Conservation (phyloP, 305 asterid genomes). For the Petunia hybrid region DNA sequence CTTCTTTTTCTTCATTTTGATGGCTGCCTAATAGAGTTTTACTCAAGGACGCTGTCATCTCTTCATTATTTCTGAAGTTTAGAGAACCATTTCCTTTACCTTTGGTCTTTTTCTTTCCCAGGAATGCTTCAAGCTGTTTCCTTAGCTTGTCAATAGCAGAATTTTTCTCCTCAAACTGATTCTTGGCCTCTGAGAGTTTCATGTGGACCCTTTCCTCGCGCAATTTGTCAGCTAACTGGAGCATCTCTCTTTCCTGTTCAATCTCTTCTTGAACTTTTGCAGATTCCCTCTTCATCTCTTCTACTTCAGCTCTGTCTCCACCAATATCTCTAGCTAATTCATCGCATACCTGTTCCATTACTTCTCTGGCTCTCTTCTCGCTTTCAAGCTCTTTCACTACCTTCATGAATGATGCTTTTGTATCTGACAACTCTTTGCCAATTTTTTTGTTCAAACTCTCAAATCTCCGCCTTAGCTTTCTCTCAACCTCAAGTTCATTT, state of each 20-base stretch:
- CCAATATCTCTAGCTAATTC: conserved; percentile 72
- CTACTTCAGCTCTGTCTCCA: conserved; percentile 63
- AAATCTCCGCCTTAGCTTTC: conserved; percentile 66
- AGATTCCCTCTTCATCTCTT: conserved; percentile 60
- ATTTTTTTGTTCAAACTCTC: conserved; percentile 90
- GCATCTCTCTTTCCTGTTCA: conserved; percentile 69
- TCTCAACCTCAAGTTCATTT: conserved; percentile 77
- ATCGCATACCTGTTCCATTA: conserved; percentile 73
- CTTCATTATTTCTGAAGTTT: conserved; percentile 35
- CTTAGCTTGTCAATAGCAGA: conserved; percentile 70
- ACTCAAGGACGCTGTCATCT: conserved; percentile 42
- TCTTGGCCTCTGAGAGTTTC: conserved; percentile 59
- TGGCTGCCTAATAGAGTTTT: conserved; percentile 41
- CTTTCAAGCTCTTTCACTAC: conserved; percentile 71
- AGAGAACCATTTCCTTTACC: conserved; percentile 36
- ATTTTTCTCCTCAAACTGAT: conserved; percentile 68
- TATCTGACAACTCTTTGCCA: conserved; percentile 74
- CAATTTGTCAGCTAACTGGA: conserved; percentile 61
- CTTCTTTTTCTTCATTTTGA: conserved; percentile 49
- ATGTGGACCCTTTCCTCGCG: conserved; percentile 62
- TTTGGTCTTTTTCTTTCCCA: conserved; percentile 56
- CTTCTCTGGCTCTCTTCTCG: conserved; percentile 80
- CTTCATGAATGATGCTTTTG: conserved; percentile 63
- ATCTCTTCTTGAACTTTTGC: conserved; percentile 58
- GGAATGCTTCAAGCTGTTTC: conserved; percentile 73